Percentiles rank a stretch among this genome's conserved stretches.
Evolutionary conservation across 306 rosid species (phyloP).

Genomic region (Astragalus membranaceus): DNA sequence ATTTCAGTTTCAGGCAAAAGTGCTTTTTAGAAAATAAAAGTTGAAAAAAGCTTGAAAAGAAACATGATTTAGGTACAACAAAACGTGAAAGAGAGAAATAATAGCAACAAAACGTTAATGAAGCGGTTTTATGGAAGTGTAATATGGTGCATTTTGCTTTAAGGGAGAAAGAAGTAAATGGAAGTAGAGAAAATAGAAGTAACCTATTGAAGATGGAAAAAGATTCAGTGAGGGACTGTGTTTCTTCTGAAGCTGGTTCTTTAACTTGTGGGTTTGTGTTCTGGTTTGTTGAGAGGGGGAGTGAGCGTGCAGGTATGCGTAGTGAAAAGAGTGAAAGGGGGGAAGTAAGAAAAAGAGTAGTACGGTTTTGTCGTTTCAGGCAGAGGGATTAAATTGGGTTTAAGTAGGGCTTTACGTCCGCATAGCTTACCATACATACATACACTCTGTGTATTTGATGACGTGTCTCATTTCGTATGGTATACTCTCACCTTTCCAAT

Average conservation of each 20-base stretch:
- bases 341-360: constrained; percentile 2
- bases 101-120: too few relatives aligned
- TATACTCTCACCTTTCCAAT: background rate
- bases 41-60: constrained; percentile 33
- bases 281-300: background rate
- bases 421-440: background rate
- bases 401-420: constrained; percentile 29
- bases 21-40: background rate
- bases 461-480: background rate
- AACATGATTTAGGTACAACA: constrained; percentile 25
- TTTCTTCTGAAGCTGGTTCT: background rate
- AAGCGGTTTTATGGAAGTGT: too few relatives aligned
- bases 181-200: background rate
- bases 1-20: constrained; percentile 12
- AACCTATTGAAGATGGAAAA: background rate
- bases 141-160: constrained; percentile 19
- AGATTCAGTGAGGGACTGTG: too few relatives aligned
- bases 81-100: background rate
- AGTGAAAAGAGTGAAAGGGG: background rate
- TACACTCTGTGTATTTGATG: background rate
- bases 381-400: constrained; percentile 13
- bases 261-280: background rate
- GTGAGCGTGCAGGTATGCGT: background rate
- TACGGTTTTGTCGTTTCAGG: constrained; percentile 17
- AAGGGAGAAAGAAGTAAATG: background rate